phyloP scores from a whole-genome alignment of 805 yeast species.

The Ogataea ramenticola region DNA sequence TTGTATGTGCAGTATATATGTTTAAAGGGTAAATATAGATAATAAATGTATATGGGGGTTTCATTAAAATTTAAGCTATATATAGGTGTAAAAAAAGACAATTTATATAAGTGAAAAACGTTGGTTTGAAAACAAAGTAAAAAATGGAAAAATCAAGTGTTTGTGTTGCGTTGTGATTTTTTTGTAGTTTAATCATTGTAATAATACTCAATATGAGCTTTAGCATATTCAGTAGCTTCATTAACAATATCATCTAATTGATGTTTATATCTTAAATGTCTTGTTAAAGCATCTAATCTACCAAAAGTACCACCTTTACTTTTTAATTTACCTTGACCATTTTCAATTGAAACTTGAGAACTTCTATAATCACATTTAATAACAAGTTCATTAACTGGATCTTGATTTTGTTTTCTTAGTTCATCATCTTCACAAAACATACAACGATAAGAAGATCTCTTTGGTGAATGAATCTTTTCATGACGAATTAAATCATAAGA shows the following conservation, averaged over 20 bases:
- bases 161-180: too few species aligned
- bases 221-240: constrained; percentile 66
- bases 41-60: too few species aligned
- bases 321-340: constrained; percentile 13
- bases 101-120: too few species aligned
- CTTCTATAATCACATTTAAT: constrained; percentile 18
- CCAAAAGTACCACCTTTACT: constrained; percentile 52
- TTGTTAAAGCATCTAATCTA: constrained; percentile 87
- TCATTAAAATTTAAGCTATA: too few species aligned
- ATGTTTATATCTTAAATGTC: constrained; percentile 91
- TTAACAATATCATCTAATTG: constrained; percentile 60
- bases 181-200: constrained; percentile 17
- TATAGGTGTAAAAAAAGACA: too few species aligned
- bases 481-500: constrained; percentile 93
- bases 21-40: too few species aligned
- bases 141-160: too few species aligned
- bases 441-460: constrained; percentile 80
- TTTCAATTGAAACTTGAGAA: constrained; percentile 19
- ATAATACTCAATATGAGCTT: constrained; percentile 64
- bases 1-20: too few species aligned
- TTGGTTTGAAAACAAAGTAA: too few species aligned
- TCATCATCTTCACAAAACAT: constrained; percentile 73
- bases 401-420: constrained; percentile 34
- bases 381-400: constrained; percentile 39
- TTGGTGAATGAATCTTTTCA: constrained; percentile 90